Percentiles rank a stretch among this genome's conserved stretches.
These are phyloP conservation scores for Quambalaria eucalypti DNA, from an alignment of 1,284 basidiomycete species.

Conservation along the genomic window DNA sequence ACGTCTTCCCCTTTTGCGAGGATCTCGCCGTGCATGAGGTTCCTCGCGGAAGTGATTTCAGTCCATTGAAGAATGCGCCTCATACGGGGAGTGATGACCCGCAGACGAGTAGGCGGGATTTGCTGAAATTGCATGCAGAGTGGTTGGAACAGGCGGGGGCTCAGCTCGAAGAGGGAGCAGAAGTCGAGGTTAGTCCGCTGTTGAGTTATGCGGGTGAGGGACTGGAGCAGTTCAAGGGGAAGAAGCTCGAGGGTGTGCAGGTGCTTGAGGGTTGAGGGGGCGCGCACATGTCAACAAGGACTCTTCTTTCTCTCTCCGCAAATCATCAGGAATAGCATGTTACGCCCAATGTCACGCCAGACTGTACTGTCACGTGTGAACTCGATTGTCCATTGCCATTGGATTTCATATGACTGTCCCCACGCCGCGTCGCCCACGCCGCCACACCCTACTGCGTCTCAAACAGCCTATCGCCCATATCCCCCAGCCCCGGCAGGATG, in stretches of 20 bases:
- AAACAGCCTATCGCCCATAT: neutral
- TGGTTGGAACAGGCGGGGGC: conserved; percentile 78
- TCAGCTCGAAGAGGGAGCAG: conserved; percentile 58
- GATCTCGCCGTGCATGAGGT: conserved; percentile 80
- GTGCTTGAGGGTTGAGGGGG: too few relatives aligned
- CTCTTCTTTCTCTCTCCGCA: too few relatives aligned
- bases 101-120: conserved; percentile 76
- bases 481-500: neutral
- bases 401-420: too few relatives aligned
- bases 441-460: neutral
- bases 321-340: too few relatives aligned
- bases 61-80: conserved; percentile 92
- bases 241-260: conserved; percentile 58
- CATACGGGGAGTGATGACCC: conserved; percentile 89
- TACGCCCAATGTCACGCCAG: too few relatives aligned
- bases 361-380: too few relatives aligned
- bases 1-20: conserved; percentile 88
- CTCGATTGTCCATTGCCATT: too few relatives aligned
- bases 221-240: conserved; percentile 68
- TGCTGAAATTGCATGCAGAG: conserved; percentile 77
- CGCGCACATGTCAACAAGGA: too few relatives aligned
- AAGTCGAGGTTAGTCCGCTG: conserved; percentile 82
- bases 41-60: conserved; percentile 79
- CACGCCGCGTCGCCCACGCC: too few relatives aligned
- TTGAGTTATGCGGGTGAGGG: conserved; percentile 88